These are phyloP conservation scores for Podila epigama DNA, from an alignment of 192 early-diverging fungal species.

Conservation along the genomic window DNA sequence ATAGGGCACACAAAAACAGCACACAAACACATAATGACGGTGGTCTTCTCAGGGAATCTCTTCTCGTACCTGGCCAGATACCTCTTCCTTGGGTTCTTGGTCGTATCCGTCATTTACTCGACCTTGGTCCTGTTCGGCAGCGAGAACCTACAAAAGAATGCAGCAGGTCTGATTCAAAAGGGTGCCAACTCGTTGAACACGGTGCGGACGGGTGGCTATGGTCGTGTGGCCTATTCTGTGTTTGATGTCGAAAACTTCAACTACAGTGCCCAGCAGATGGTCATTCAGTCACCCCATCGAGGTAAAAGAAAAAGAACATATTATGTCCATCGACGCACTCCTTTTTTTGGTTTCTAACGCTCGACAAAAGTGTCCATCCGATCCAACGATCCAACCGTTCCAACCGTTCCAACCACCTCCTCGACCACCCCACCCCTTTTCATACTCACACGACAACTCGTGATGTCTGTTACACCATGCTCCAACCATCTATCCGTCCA, in stretches of 20 bases:
- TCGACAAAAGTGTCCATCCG: too few species aligned
- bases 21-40: neutral
- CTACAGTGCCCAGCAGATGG: neutral
- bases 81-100: neutral
- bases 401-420: too few species aligned
- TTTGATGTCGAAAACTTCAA: neutral
- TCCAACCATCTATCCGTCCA: too few species aligned
- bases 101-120: neutral
- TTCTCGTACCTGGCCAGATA: neutral
- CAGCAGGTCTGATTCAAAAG: constrained; percentile 1
- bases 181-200: neutral
- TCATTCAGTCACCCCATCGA: neutral
- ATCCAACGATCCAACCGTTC: too few species aligned
- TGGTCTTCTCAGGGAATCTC: neutral
- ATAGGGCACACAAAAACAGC: neutral
- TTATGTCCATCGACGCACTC: too few species aligned
- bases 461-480: too few species aligned
- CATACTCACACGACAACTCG: too few species aligned
- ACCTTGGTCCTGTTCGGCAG: neutral
- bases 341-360: too few species aligned
- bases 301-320: neutral
- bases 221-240: neutral
- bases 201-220: too few species aligned
- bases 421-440: too few species aligned
- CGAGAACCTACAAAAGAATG: neutral